Evolutionary conservation across 1,139 yeast genomes (phyloP).

Genomic region (Candida sp.): DNA sequence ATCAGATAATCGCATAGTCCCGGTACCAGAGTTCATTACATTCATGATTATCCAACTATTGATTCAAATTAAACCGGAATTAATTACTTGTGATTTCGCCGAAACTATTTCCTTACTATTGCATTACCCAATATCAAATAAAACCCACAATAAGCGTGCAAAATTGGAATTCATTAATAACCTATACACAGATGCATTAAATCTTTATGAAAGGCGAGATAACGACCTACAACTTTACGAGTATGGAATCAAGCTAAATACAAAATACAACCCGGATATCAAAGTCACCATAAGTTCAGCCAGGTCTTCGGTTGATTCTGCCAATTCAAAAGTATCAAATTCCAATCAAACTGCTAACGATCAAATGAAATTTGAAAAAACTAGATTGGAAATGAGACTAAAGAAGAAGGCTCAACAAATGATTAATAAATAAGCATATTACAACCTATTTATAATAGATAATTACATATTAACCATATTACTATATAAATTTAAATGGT

Average conservation of each 20-base stretch:
- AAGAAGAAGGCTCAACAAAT: constrained; percentile 43
- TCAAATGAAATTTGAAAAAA: constrained; percentile 41
- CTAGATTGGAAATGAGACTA: constrained; percentile 39
- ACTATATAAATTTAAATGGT: too few species aligned
- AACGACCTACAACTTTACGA: constrained; percentile 42
- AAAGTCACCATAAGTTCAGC: constrained; percentile 28
- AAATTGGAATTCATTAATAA: constrained; percentile 17
- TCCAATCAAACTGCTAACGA: constrained; percentile 12
- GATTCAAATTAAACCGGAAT: constrained; percentile 46
- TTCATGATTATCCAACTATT: constrained; percentile 50
- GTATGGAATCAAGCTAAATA: constrained; percentile 33
- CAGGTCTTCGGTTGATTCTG: constrained; percentile 12
- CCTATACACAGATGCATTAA: constrained; percentile 28
- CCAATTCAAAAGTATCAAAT: constrained; percentile 3
- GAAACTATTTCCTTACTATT: constrained; percentile 56
- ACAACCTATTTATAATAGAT: too few species aligned
- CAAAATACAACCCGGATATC: constrained; percentile 32
- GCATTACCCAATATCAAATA: constrained; percentile 48
- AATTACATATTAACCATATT: too few species aligned
- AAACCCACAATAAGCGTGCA: constrained; percentile 9
- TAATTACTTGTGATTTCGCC: constrained; percentile 56
- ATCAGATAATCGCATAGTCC: constrained; percentile 11
- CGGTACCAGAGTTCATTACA: constrained; percentile 41
- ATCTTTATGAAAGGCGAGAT: constrained; percentile 23
- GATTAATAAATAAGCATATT: constrained; percentile 16